Evolutionary conservation across 495 filamentous ascomycete species (phyloP), one percentile per base, ranked within the genome.

Genomic region (Xylaria scruposa): DNA sequence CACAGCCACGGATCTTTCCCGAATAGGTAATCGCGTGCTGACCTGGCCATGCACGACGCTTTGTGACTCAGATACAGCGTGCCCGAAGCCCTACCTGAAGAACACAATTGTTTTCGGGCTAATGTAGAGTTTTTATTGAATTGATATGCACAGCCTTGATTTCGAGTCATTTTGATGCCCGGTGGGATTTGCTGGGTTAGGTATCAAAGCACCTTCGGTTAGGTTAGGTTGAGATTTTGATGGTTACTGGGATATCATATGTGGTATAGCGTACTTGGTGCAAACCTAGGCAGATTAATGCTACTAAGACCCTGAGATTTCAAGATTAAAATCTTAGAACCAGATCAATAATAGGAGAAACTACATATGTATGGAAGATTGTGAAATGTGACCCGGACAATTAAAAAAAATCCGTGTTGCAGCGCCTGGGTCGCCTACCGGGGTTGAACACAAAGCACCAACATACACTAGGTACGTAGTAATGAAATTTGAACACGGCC

Each of bases 1-100:
- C 65, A 56, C 65, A 67, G 65, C 65, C 65, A 67, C 49, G 47
- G 21, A 17, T 53, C 17, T 56, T 56, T 29, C 65, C 65, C 44
- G 33, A 67, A 40, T 56, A 56, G 65, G 65, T 36, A 29, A 40
- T 42, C 1, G 51, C 12, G 9, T 3, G 19, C 65, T 56, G 47
- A 29, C 31, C 24, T 67, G 64, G 49, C 64, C 65, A 44, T 56
- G 49, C 65, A 12, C 8, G 0, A 19, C 6, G 9, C 19, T 31
- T 54, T 54, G 21, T 67, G 65, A 67, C 9, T 67, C 65, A 67
- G 63, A 67, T 38, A 60, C 58, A 60, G 19, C 58, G 19, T 21
- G 33, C 54, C 26, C 24, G n/a, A 19, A 58, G 54, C 54, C 54
- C 26, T 36, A 59, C 31, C 17, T 13, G 31, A 60, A 60, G 56